Evolutionary conservation across 176 grass and related monocot species (phyloP).

Genomic region (Typha latifolia): DNA sequence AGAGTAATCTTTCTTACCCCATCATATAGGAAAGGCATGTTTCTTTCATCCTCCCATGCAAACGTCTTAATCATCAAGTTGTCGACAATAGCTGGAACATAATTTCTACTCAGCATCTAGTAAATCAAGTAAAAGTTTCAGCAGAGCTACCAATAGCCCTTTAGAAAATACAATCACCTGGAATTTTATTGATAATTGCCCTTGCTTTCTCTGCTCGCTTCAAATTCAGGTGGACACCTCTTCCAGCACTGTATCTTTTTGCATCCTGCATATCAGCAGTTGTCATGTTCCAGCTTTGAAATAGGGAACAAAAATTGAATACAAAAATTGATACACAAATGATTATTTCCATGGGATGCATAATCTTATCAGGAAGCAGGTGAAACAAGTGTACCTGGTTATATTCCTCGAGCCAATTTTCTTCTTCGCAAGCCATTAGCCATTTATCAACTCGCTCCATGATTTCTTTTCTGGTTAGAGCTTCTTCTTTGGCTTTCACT

Average conservation of each 20-base stretch:
- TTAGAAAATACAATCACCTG: conserved; percentile 44
- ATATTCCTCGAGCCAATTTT: conserved; percentile 96
- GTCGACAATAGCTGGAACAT: conserved; percentile 62
- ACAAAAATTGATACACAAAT: too few relatives aligned
- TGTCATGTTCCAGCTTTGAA: too few relatives aligned
- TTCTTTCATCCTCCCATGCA: conserved; percentile 71
- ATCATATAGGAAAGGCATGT: conserved; percentile 72
- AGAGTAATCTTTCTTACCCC: conserved; percentile 39
- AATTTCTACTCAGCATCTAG: conserved; percentile 5
- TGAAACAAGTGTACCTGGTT: conserved; percentile 37
- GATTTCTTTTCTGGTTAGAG: conserved; percentile 74
- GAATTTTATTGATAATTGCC: conserved; percentile 64
- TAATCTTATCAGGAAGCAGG: too few relatives aligned
- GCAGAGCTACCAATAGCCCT: too few relatives aligned
- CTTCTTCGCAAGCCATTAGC: conserved; percentile 79
- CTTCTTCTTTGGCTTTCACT: conserved; percentile 70
- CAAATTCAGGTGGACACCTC: conserved; percentile 81
- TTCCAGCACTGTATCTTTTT: conserved; percentile 77
- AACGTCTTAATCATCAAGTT: conserved; percentile 82
- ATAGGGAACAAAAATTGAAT: too few relatives aligned
- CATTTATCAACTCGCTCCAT: conserved; percentile 77
- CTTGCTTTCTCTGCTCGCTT: conserved; percentile 94
- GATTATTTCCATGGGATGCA: too few relatives aligned
- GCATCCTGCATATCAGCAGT: conserved; percentile 36
- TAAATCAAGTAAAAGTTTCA: neutral